Evolutionary conservation across 495 filamentous ascomycete species (phyloP), one percentile per base, ranked within the genome.

Genomic region (Penicillium ochrochloron): DNA sequence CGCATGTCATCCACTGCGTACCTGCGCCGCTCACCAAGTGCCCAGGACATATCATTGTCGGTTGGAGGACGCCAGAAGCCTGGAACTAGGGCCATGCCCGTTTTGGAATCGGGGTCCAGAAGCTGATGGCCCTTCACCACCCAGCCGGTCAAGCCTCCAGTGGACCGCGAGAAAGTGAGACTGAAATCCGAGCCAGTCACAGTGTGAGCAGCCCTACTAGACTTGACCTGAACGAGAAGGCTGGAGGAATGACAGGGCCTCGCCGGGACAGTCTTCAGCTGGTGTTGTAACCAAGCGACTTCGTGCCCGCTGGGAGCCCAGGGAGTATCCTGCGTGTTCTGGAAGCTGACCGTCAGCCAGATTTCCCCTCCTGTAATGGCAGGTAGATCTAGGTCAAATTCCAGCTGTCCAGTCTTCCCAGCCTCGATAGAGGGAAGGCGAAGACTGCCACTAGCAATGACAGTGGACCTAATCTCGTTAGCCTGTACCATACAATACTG

Each of bases 21-120:
- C 15, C 48, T 25, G 14, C 27, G 23, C 14, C 48, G 27, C 23
- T 52, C 23, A 17, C 25, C n/a, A 29, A 74, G 77, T 37, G 81
- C 75, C 34, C 72, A 72, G 1, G 85, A 79, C 10, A 78, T 75
- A 66, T 92, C 89, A 72, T 91, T 91, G 72, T 90, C 85, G 5
- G 89, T 92, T 27, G 82, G 83, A 21, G 78, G 77, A n/a, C 79
- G 78, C 76, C 76, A 82, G 69, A 78, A 76, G 29, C 74, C 73
- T 23, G 79, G 60, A 5, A 62, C 19, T 15, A 78, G 69, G 19
- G 69, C 67, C 5, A 60, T 59, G 17, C 56, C 58, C 19, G 58
- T 70, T 19, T 37, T 50, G 0, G 48, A 31, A n/a, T 52, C 23
- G 1, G 48, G 14, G 23, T 52, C 48, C 7, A 52, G 48, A 31